Conservation (phyloP, 2,329 filamentous ascomycete genomes). For the Ceratocystis variospora region DNA sequence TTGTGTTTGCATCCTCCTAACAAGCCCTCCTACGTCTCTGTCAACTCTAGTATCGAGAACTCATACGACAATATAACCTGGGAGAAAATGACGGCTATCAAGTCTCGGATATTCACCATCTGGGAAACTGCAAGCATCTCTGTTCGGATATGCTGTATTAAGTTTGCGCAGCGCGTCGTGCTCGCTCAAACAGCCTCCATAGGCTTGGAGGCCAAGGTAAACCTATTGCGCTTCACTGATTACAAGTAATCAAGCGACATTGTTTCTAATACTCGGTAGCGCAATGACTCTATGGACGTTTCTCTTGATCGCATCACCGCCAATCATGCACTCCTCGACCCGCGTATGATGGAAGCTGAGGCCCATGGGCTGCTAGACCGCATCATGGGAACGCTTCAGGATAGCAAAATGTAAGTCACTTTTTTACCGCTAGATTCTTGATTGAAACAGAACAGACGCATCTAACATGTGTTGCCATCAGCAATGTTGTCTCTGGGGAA, state of each 20-base stretch:
- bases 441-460: background rate
- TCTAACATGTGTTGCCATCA: constrained; percentile 18
- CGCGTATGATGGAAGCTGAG: constrained; percentile 78
- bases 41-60: constrained; percentile 60
- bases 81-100: constrained; percentile 80
- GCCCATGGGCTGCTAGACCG: constrained; percentile 81
- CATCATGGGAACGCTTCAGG: constrained; percentile 71
- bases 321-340: constrained; percentile 67
- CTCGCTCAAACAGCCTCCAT: constrained; percentile 69
- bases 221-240: constrained; percentile 24
- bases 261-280: constrained; percentile 25
- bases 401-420: constrained; percentile 35
- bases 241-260: constrained; percentile 11
- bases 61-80: constrained; percentile 68
- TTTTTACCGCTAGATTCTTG: too few species aligned
- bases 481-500: constrained; percentile 44
- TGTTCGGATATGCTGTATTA: constrained; percentile 86
- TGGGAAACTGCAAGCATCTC: constrained; percentile 71
- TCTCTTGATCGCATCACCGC: constrained; percentile 74
- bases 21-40: background rate
- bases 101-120: constrained; percentile 71
- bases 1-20: background rate
- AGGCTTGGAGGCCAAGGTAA: constrained; percentile 69
- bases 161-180: constrained; percentile 88
- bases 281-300: constrained; percentile 49